Evolutionary conservation across 257 asterid species (phyloP), one percentile per base, ranked within the genome.

Genomic region (Voacanga thouarsii): DNA sequence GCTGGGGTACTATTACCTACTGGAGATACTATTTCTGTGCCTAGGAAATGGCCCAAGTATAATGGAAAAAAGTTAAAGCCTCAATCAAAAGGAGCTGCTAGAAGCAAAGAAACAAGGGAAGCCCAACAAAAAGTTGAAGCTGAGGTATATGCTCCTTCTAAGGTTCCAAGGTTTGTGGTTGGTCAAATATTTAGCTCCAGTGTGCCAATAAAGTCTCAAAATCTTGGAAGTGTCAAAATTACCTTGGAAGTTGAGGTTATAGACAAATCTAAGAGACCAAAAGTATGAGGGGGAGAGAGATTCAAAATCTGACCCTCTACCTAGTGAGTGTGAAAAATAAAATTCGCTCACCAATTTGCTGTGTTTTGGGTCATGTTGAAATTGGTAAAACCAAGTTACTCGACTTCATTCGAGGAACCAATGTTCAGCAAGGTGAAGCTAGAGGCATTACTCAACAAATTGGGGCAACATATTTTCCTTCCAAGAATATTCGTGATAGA

Each of bases 371-470:
- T 23, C 99, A 96, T 72, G 99, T 96, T 44, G 99, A 96, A 88
- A 90, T 98, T 50, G 99, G 99, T 72, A 96, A 96, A 85, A 96
- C 99, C 33, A 93, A 93, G 87, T 86, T 96, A 77, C 98, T 96
- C 73, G 99, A 96, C 70, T 96, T 97, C 87, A 92, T 96, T 80
- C 84, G 98, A 82, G 97, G 99, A 50, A 93, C 99, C 76, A 90
- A 92, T 85, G 98, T 96, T 84, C 98, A 96, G 89, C 98, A 92
- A 89, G 99, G 99, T 44, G 99, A 96, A 86, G 99, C 99, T 79
- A 98, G 98, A 80, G 98, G 99, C 72, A 94, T 92, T 82, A 96
- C 98, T 23, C 98, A 96, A 82, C 99, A 96, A 85, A 96, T 94
- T 84, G 98, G 99, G 76, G 98, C 99, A 5, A 96, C 99, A 49